Evolutionary conservation across 2,329 filamentous ascomycete genomes (phyloP).

Genomic region (Talaromyces marneffei): DNA sequence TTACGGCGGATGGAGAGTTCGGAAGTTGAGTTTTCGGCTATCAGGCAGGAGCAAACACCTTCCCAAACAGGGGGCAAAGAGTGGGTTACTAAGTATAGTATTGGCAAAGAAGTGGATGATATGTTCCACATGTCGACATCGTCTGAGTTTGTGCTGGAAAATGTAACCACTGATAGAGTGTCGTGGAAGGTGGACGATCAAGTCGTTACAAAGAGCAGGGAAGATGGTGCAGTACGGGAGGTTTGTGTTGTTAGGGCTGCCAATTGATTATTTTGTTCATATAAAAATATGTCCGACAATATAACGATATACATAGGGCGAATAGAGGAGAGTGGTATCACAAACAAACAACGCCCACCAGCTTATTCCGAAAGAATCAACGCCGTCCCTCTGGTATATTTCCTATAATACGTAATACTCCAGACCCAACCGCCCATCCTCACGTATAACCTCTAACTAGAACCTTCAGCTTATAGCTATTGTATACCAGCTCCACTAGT

Average conservation of each 20-base stretch:
- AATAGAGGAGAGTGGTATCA: not conserved
- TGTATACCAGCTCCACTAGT: not conserved
- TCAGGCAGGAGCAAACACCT: not conserved
- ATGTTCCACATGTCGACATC: not conserved
- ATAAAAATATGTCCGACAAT: not conserved
- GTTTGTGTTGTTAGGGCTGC: not conserved
- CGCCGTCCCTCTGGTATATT: not conserved
- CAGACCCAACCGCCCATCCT: not conserved
- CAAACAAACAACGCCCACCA: not conserved
- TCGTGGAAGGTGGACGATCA: not conserved
- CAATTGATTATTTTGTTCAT: not conserved
- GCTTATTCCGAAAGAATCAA: not conserved
- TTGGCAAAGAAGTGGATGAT: constrained; percentile 4
- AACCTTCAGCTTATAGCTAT: no score
- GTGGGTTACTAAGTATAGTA: not conserved
- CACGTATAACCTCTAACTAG: not conserved
- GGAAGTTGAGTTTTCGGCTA: not conserved
- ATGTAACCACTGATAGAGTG: not conserved
- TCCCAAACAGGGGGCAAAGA: not conserved
- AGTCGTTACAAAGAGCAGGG: not conserved
- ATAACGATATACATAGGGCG: not conserved
- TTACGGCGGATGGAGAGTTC: not conserved
- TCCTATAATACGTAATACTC: not conserved
- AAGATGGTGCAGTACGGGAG: not conserved
- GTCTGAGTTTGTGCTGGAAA: not conserved